Evolutionary conservation across 257 asterid genomes (phyloP).

Genomic region (Jacaranda mimosifolia): DNA sequence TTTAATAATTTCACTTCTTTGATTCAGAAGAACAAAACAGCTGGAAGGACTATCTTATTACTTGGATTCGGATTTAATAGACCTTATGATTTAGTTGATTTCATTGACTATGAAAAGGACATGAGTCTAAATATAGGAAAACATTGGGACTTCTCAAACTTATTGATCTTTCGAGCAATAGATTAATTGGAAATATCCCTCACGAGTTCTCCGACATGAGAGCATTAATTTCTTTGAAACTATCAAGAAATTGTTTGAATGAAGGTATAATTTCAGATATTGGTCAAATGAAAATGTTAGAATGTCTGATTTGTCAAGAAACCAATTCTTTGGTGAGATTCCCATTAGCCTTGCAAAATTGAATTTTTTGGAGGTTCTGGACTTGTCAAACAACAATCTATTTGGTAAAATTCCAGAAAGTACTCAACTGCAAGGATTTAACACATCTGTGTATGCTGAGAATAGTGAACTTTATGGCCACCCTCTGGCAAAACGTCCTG

Average conservation of each 20-base stretch:
- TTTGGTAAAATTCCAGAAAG: too few species aligned
- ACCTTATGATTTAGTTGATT: not conserved
- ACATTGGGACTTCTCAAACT: too few species aligned
- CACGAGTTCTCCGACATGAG: too few species aligned
- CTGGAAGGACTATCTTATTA: not conserved
- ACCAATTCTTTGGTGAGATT: conserved; percentile 44
- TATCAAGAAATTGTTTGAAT: too few species aligned
- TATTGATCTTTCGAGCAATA: too few species aligned
- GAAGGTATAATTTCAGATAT: too few species aligned
- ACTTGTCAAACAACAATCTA: too few species aligned
- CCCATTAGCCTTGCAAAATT: conserved; percentile 31
- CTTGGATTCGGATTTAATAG: not conserved
- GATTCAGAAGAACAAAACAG: not conserved
- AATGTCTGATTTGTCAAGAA: conserved; percentile 27
- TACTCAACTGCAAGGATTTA: too few species aligned
- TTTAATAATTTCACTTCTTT: conserved; percentile 35
- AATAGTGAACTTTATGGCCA: conserved; percentile 27
- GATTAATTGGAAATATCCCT: too few species aligned
- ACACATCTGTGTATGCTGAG: too few species aligned
- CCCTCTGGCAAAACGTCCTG: conserved; percentile 41
- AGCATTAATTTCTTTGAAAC: too few species aligned
- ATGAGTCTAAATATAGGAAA: conserved; percentile 19
- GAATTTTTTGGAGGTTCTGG: not conserved
- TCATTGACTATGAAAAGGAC: conserved; percentile 37
- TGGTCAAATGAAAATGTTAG: too few species aligned